Base-by-base conservation (phyloP, 1,284 basidiomycete genomes). In the Ustilago trichophora region DNA sequence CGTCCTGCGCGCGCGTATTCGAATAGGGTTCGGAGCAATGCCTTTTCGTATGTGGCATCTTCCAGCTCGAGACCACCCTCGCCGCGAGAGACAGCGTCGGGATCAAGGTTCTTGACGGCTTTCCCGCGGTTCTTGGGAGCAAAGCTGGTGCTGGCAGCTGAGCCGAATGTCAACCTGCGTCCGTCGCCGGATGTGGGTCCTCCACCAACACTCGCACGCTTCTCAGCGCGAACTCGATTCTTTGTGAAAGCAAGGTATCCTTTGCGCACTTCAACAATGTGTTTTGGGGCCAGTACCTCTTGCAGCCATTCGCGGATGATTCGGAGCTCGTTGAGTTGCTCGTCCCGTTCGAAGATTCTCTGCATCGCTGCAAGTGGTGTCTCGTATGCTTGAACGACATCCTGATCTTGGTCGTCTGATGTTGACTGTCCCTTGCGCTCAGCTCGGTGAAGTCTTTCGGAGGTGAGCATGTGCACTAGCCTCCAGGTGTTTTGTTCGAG, bases 1-100 rank as follows among this genome's bases (percentile, higher is more conserved):
- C 89, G 85, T 15, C 95, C 95, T 4, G 90, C 88, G 27, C 92
- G 87, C 8, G 93, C 84, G 69, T 89, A 89, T 31, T 88, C 86
- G 82, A 91, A 93, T 15, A 94, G 79, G 0, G 89, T 87, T 54
- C 91, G 88, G 0, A 87, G 82, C 15, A 94, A 82, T 13, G 86
- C 86, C 76, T 89, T 91, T 78, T 94, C 92, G 74, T 90, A 91
- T 42, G 86, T 87, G 1, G 65, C 67, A 32, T 78, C 77, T 27
- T 78, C 76, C 3, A 77, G 57, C 52, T 80, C 77, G 29, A 70
- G 54, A 3, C 64, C 50, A 13, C 76, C 73, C 21, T 72, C 56
- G n/a, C 75, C 70, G 16, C 74, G 54, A 16, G 66, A 55, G 25
- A 66, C 60, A 12, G 76, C 76, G 52, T 80, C 77, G 3, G 77